phyloP scores from a whole-genome alignment of 2,329 filamentous ascomycete genomes.

The Pochonia chlamydosporia region DNA sequence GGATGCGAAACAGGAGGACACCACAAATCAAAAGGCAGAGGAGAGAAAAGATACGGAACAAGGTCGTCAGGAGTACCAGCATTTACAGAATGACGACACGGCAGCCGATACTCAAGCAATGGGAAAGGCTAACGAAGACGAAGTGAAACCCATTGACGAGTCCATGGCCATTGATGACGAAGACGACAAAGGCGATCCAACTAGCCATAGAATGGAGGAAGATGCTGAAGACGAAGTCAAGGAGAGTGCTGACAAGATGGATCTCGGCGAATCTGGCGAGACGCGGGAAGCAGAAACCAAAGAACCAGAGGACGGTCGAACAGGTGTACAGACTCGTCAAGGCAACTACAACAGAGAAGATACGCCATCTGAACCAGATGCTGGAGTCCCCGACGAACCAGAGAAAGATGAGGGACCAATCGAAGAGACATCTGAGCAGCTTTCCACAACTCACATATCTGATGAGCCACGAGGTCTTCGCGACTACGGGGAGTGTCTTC shows the following conservation, averaged over 20 bases:
- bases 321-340: conserved; percentile 54
- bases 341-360: conserved; percentile 52
- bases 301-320: conserved; percentile 46
- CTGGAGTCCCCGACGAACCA: conserved; percentile 40
- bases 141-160: conserved; percentile 79
- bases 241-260: conserved; percentile 36
- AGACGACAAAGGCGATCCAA: conserved; percentile 51
- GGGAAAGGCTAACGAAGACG: conserved; percentile 81
- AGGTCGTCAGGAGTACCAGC: conserved; percentile 81
- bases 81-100: conserved; percentile 77
- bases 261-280: conserved; percentile 29
- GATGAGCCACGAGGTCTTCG: conserved; percentile 36
- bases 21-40: conserved; percentile 43
- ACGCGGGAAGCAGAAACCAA: conserved; percentile 34
- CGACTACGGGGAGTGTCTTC: conserved; percentile 53
- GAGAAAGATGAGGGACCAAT: conserved; percentile 44
- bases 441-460: conserved; percentile 68
- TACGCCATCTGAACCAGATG: conserved; percentile 30
- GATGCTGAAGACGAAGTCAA: conserved; percentile 41
- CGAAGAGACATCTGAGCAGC: conserved; percentile 53
- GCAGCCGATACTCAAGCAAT: conserved; percentile 86
- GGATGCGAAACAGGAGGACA: conserved; percentile 42
- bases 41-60: conserved; percentile 57
- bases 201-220: conserved; percentile 47
- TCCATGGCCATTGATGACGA: conserved; percentile 82